Base-by-base conservation (phyloP, 805 yeast genomes). In the Myxozyma nipponensis region DNA sequence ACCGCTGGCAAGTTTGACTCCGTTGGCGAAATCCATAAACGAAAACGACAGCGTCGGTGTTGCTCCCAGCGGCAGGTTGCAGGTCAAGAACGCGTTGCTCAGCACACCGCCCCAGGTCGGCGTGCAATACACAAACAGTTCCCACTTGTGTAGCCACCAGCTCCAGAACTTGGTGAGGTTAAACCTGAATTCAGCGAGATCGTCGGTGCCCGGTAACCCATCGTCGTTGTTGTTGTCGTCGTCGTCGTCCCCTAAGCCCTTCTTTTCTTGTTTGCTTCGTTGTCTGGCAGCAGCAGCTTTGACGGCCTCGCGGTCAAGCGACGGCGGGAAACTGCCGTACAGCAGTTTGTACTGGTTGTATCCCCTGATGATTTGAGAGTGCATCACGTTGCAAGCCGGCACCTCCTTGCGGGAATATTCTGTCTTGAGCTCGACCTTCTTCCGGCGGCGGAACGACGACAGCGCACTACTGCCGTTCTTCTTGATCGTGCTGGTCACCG, bases 131-230 rank as follows among this genome's bases (percentile, higher is more conserved):
- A 48, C 38, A 36, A 47, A 52, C n/a, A 52, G 49, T 24, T 54
- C 58, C 58, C 58, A 54, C 39, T 54, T 54, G 35, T 54, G 58
- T 30, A 54, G 39, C 58, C 58, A 54, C 58, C 58, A 54, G 32
- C 49, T 44, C 58, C 58, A 54, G 48, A 54, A 54, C 32, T 42
- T 52, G 25, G 46, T 43, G 15, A 54, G 24, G 41, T 52, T 37
- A 30, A 37, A n/a, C 17, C 50, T 46, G 35, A 52, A 48, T 25
- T 32, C 24, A 3, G 48, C 50, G 13, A 47, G 19, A 19, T 44
- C 46, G 34, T 43, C 51, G 13, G 34, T 32, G 21, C 18, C 44
- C 9, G n/a, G 13, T 9, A 15, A 13, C 15, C 17, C 39, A 19
- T 32, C 24, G 4, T 37, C 44, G n/a, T 38, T 5, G n/a, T 28